Evolutionary conservation across 2,329 filamentous ascomycete genomes (phyloP).

Genomic region (Fusarium dlaminii): DNA sequence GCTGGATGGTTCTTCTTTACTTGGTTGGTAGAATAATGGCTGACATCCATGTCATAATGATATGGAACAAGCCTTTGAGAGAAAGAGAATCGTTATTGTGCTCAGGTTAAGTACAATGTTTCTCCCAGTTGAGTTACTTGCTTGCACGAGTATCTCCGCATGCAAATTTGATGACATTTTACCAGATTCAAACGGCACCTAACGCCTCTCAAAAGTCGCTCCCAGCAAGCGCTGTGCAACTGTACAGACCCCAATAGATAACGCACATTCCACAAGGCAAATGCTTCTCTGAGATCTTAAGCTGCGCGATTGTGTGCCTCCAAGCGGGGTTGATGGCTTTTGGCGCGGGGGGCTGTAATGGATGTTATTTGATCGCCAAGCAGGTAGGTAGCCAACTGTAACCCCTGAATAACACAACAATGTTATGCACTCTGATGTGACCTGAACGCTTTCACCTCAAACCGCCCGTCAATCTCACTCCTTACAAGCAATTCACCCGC

Average conservation of each 20-base stretch:
- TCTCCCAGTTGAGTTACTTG: not conserved
- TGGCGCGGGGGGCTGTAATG: conserved; percentile 9
- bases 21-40: conserved; percentile 13
- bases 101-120: not conserved
- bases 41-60: conserved; percentile 14
- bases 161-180: not conserved
- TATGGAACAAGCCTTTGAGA: conserved; percentile 12
- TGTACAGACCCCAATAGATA: conserved; percentile 7
- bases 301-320: conserved; percentile 25
- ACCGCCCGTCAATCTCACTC: not conserved
- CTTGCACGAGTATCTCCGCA: not conserved
- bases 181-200: not conserved
- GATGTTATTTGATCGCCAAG: conserved; percentile 20
- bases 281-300: conserved; percentile 28
- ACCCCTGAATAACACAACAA: conserved; percentile 25
- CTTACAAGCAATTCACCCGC: not conserved
- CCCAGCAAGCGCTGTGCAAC: not conserved
- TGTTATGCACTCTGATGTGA: conserved; percentile 13
- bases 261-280: conserved; percentile 31
- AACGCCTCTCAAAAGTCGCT: not conserved
- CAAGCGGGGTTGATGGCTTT: conserved; percentile 27
- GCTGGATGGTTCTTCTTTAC: conserved; percentile 16
- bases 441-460: conserved; percentile 7
- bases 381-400: conserved; percentile 1
- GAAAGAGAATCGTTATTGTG: not conserved